phyloP scores from a whole-genome alignment of 2,329 filamentous ascomycete genomes.

The Helminthosporium solani region DNA sequence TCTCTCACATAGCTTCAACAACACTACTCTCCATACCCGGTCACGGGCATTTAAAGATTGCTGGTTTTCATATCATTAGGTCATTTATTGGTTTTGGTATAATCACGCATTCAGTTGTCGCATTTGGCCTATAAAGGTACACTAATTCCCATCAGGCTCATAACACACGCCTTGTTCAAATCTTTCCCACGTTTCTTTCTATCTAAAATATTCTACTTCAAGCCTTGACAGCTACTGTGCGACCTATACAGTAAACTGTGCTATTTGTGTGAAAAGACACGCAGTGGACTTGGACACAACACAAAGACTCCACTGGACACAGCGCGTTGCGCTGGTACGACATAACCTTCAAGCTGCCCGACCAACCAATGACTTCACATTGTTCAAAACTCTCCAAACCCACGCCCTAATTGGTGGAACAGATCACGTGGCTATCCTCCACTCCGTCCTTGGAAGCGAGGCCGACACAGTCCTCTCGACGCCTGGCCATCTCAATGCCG shows the following conservation, averaged over 20 bases:
- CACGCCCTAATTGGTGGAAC: constrained; percentile 47
- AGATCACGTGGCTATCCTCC: constrained; percentile 48
- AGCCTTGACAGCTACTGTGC: constrained; percentile 1
- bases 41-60: not conserved
- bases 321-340: constrained; percentile 47
- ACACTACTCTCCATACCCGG: not conserved
- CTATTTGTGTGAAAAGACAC: constrained; percentile 7
- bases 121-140: not conserved
- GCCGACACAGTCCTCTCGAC: constrained; percentile 47
- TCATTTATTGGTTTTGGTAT: not conserved
- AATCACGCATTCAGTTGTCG: not conserved
- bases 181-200: not conserved
- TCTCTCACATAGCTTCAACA: not conserved
- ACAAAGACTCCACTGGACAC: constrained; percentile 48
- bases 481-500: constrained; percentile 49
- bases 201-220: not conserved
- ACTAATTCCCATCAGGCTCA: not conserved
- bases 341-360: constrained; percentile 49
- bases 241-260: constrained; percentile 1
- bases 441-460: constrained; percentile 44
- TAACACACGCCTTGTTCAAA: not conserved
- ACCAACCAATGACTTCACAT: constrained; percentile 48
- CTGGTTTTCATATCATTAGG: not conserved
- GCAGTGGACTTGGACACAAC: constrained; percentile 20
- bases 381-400: constrained; percentile 51